Percentiles rank a stretch among this genome's conserved stretches.
Evolutionary conservation across 768 basidiomycete genomes (phyloP).

Genomic region (Serendipita indica): DNA sequence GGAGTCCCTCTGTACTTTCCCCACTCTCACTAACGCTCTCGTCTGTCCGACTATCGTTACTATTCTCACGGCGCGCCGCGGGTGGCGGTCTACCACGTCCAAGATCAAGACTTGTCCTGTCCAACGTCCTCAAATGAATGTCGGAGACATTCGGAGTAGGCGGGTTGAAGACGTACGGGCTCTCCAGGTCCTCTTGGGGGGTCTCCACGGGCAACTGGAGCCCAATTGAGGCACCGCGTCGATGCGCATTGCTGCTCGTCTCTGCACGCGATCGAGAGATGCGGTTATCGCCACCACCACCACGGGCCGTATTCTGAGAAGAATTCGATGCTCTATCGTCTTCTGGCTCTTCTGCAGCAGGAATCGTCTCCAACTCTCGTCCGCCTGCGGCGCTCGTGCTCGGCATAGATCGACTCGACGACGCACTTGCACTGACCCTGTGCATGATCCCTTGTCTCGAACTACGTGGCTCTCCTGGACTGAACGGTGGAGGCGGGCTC

Average conservation of each 20-base stretch:
- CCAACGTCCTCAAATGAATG: constrained; percentile 60
- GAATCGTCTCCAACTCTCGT: constrained; percentile 2
- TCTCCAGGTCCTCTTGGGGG: constrained; percentile 19
- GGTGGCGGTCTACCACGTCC: background rate
- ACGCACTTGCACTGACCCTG: constrained; percentile 33
- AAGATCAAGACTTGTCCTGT: constrained; percentile 1
- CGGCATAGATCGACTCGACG: constrained; percentile 34
- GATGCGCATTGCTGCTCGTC: background rate
- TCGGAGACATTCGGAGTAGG: constrained; percentile 76
- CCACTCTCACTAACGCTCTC: background rate
- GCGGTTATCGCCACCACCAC: background rate
- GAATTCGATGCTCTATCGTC: constrained; percentile 20
- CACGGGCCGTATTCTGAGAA: constrained; percentile 1
- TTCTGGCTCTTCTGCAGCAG: constrained; percentile 1
- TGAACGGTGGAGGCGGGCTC: constrained; percentile 49
- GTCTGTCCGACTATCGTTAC: background rate
- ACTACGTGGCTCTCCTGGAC: background rate
- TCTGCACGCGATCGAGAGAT: background rate
- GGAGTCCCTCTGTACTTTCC: constrained; percentile 3
- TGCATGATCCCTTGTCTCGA: constrained; percentile 17
- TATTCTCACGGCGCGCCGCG: background rate
- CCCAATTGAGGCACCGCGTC: background rate
- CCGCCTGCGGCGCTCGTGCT: background rate
- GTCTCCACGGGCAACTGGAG: constrained; percentile 10
- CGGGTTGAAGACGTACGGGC: constrained; percentile 58